phyloP scores from a whole-genome alignment of 2,329 filamentous ascomycete genomes.

The Bipolaris gigantea region DNA sequence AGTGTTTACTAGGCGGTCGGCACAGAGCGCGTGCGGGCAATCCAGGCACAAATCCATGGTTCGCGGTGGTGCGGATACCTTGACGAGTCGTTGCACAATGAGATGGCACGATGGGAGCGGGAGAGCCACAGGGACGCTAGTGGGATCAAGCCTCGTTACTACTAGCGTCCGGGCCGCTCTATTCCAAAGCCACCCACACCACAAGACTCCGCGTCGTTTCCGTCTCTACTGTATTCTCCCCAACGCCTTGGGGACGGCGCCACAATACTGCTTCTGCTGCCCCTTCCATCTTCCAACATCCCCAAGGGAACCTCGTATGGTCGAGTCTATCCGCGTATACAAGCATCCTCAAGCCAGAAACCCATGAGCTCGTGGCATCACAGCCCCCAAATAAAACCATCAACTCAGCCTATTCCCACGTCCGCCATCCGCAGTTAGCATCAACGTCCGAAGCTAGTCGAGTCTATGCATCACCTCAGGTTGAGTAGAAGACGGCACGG shows the following conservation, averaged over 20 bases:
- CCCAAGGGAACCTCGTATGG: neutral
- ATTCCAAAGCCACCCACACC: neutral
- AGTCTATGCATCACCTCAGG: neutral
- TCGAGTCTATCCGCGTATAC: too few species aligned
- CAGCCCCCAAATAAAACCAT: neutral
- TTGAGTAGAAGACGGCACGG: constrained; percentile 1
- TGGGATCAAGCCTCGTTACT: neutral
- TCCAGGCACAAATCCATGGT: constrained; percentile 1
- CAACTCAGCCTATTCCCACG: neutral
- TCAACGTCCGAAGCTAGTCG: neutral
- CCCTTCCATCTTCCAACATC: too few species aligned
- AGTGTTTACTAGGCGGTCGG: neutral
- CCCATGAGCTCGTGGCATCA: too few species aligned
- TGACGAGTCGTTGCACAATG: neutral
- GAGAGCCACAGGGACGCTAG: neutral
- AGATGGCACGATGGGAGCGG: constrained; percentile 1
- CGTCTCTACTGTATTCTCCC: too few species aligned
- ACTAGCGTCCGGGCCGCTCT: neutral
- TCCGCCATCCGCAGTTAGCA: neutral
- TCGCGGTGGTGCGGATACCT: neutral
- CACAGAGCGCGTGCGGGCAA: neutral
- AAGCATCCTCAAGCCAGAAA: too few species aligned
- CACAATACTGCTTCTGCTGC: too few species aligned
- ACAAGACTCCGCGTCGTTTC: too few species aligned
- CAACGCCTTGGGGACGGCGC: too few species aligned